A percentile compares a stretch with the other conserved stretches of the same genome.
These are phyloP conservation scores for Aspergillus thermomutatus DNA, from an alignment of 2,329 filamentous ascomycete species.

Conservation along the genomic window DNA sequence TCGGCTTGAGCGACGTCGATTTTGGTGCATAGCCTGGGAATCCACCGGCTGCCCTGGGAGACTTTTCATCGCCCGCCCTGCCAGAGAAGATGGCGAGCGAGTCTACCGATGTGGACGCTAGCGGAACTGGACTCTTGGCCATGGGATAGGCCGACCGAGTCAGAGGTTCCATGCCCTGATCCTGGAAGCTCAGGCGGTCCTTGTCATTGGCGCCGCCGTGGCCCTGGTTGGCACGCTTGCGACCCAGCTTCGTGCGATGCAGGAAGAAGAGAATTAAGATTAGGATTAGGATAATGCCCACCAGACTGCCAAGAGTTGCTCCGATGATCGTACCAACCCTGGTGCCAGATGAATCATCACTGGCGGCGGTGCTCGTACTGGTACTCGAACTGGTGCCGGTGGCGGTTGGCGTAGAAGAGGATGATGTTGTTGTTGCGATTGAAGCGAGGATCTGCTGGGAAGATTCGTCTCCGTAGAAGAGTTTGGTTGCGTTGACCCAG, in stretches of 20 bases:
- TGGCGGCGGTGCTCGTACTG: slow-evolving; percentile 33
- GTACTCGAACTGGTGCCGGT: slow-evolving; percentile 24
- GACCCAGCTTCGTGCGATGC: slow-evolving; percentile 56
- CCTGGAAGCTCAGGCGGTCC: slow-evolving; percentile 50
- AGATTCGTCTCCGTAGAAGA: slow-evolving; percentile 54
- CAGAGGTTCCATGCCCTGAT: slow-evolving; percentile 44
- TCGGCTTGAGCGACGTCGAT: slow-evolving; percentile 18
- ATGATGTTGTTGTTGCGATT: slow-evolving; percentile 25
- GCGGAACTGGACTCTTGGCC: slow-evolving; percentile 39
- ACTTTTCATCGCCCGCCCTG: slow-evolving; percentile 30
- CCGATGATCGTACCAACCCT: slow-evolving; percentile 64
- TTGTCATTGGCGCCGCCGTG: slow-evolving; percentile 53
- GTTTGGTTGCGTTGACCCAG: slow-evolving; percentile 69
- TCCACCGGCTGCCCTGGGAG: slow-evolving; percentile 22
- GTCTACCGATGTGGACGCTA: slow-evolving; percentile 33
- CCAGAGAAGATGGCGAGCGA: slow-evolving; percentile 42
- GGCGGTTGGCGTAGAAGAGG: slow-evolving; percentile 24
- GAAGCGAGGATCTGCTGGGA: slow-evolving; percentile 33
- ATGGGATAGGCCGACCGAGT: slow-evolving; percentile 43
- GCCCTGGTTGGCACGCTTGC: slow-evolving; percentile 45
- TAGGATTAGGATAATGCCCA: slow-evolving; percentile 69
- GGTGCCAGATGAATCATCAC: slow-evolving; percentile 26
- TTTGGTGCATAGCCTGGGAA: slow-evolving; percentile 19
- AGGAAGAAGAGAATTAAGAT: slow-evolving; percentile 68
- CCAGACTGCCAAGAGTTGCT: slow-evolving; percentile 76